Base-by-base conservation (phyloP, 495 filamentous ascomycete genomes). In the Parmelia sp. region DNA sequence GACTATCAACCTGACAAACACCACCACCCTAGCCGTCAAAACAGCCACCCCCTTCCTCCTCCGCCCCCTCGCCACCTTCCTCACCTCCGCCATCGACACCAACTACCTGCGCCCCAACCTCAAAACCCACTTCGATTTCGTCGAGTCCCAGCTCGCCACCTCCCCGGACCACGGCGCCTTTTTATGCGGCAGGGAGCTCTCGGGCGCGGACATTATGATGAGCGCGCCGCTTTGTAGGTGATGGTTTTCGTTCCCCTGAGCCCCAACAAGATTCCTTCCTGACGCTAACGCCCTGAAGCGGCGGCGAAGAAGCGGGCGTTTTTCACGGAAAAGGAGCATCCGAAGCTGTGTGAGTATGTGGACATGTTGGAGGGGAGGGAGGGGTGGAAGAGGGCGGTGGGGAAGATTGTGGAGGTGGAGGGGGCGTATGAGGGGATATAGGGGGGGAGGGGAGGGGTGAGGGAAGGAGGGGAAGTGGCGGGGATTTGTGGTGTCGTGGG, bases 11-110 rank as follows among this genome's bases (percentile, higher is more conserved):
- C 39, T 27, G n/a, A n/a, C n/a, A n/a, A n/a, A n/a, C n/a, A n/a
- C n/a, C 36, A 33, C 37, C 39, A 15, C 37, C 3, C 10, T 58
- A 87, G 85, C 69, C 17, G 77, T 97, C 58, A 85, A 83, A 65
- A 80, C 82, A 17, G 75, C 84, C 7, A 82, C 85, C 9, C 91
- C 91, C 3, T 96, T 96, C 82, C 91, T 96, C 79, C 77, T 97
- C 71, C 88, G 86, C 49, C 90, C 90, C 23, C 82, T 97, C 64
- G 88, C 89, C 11, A 71, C 75, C 21, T 72, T 81, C 23, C 84
- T 96, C 19, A 84, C 85, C 44, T 74, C 76, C 64, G 84, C 86
- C 37, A 76, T 96, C 35, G 77, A 86, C 35, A 70, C 75, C 4
- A 70, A 68, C 14, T 91, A 86, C 69, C 73, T 95, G 36, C 73